Conservation (phyloP, 225 moss, liverwort and hornwort species). For the Marchantia paleacea region DNA sequence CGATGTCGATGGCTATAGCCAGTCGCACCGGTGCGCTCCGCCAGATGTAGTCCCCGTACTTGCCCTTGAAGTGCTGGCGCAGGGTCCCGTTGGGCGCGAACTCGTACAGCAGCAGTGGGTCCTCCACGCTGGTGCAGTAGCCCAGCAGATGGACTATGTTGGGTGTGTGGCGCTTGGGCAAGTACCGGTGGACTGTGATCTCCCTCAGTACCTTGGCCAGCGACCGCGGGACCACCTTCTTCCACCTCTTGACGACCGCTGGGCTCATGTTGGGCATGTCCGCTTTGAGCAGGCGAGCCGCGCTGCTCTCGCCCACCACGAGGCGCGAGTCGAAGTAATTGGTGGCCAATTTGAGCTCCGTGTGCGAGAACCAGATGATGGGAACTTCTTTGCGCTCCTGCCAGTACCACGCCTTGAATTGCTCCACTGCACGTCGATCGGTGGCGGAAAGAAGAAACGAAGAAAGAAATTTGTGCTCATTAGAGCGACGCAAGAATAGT, state of each 20-base stretch:
- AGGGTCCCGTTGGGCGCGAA: slow-evolving; percentile 38
- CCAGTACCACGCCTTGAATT: slow-evolving; percentile 42
- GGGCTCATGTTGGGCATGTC: slow-evolving; percentile 30
- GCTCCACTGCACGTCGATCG: too few species aligned
- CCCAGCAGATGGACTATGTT: slow-evolving; percentile 36
- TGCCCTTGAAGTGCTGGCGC: slow-evolving; percentile 39
- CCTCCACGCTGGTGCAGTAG: slow-evolving; percentile 35
- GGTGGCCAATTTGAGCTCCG: slow-evolving; percentile 35
- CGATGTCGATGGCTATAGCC: slow-evolving; percentile 34
- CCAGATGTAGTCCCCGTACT: slow-evolving; percentile 36
- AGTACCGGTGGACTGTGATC: slow-evolving; percentile 38
- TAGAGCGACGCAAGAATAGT: too few species aligned
- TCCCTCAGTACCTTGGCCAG: slow-evolving; percentile 29
- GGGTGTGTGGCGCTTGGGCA: slow-evolving; percentile 29
- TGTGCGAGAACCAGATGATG: slow-evolving; percentile 45
- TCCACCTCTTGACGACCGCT: slow-evolving; percentile 40
- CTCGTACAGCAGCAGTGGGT: slow-evolving; percentile 41
- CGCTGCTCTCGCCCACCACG: slow-evolving; percentile 27
- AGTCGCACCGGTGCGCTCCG: slow-evolving; percentile 31
- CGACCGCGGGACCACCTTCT: slow-evolving; percentile 23
- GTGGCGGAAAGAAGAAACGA: too few species aligned
- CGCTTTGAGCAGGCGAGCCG: slow-evolving; percentile 32
- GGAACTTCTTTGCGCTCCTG: slow-evolving; percentile 29
- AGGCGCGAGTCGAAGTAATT: slow-evolving; percentile 35
- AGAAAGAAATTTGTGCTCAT: too few species aligned